These are phyloP conservation scores for Penicillium sclerotiorum DNA, from an alignment of 2,329 filamentous ascomycete genomes.

Conservation along the genomic window DNA sequence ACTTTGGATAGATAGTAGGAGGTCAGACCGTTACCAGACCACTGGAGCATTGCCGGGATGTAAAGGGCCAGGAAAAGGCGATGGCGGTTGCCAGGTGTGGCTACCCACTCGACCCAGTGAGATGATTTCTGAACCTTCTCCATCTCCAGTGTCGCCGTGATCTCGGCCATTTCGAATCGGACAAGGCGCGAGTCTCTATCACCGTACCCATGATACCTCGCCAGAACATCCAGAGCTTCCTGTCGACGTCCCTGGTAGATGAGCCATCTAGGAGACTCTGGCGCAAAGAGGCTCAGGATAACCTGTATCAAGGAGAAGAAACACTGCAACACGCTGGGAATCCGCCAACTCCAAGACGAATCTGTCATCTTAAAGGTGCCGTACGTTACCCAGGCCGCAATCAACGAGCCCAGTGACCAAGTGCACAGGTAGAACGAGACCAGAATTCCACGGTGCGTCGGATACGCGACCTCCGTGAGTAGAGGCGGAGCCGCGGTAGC, in stretches of 20 bases:
- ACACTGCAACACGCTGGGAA: slow-evolving; percentile 65
- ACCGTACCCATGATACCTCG: slow-evolving; percentile 18
- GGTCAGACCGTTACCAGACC: slow-evolving; percentile 54
- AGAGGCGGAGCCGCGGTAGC: slow-evolving; percentile 25
- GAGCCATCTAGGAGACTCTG: slow-evolving; percentile 14
- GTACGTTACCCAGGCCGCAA: slow-evolving; percentile 33
- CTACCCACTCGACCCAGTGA: slow-evolving; percentile 16
- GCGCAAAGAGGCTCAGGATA: slow-evolving; percentile 47
- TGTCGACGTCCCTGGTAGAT: slow-evolving; percentile 19
- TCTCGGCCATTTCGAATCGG: slow-evolving; percentile 30
- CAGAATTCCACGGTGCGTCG: slow-evolving; percentile 23
- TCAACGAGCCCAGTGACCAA: slow-evolving; percentile 28
- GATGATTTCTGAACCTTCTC: slow-evolving; percentile 11
- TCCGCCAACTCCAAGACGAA: slow-evolving; percentile 56
- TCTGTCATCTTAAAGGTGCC: slow-evolving; percentile 32
- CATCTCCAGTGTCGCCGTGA: slow-evolving; percentile 24
- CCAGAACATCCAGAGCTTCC: slow-evolving; percentile 22
- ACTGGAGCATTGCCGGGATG: slow-evolving; percentile 59
- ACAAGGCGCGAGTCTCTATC: slow-evolving; percentile 15
- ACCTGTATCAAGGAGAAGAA: slow-evolving; percentile 52
- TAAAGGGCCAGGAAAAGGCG: slow-evolving; percentile 55
- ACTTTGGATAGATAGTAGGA: slow-evolving; percentile 37
- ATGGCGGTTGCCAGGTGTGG: slow-evolving; percentile 53
- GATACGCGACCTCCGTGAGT: slow-evolving; percentile 28
- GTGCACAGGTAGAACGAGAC: slow-evolving; percentile 18